Percentiles rank a stretch among this genome's conserved stretches.
These are phyloP conservation scores for Penicillium coffeae DNA, from an alignment of 495 filamentous ascomycete species.

Conservation along the genomic window DNA sequence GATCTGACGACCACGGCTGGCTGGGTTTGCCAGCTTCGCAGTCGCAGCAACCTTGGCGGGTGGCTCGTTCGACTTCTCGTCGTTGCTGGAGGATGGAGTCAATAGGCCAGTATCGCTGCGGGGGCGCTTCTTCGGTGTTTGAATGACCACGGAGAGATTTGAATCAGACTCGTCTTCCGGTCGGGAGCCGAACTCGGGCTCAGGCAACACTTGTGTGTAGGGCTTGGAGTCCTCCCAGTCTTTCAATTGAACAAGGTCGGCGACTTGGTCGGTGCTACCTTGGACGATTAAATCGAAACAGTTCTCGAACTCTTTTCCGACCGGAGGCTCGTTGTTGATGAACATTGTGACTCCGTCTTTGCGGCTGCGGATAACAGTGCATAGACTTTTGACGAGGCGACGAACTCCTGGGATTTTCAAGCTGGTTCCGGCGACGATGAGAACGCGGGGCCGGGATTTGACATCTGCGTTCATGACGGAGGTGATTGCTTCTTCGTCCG, in stretches of 20 bases:
- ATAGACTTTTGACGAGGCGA: constrained; percentile 87
- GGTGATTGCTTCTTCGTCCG: constrained; percentile 93
- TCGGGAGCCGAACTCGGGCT: constrained; percentile 15
- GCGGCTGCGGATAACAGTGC: constrained; percentile 68
- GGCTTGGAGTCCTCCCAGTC: constrained; percentile 61
- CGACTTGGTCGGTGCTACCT: constrained; percentile 85
- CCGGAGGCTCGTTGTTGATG: constrained; percentile 86
- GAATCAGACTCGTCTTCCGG: constrained; percentile 29
- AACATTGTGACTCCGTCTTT: constrained; percentile 89
- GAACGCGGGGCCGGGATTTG: constrained; percentile 77
- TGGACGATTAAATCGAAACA: constrained; percentile 89
- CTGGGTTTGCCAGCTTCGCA: constrained; percentile 21
- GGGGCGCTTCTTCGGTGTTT: constrained; percentile 37
- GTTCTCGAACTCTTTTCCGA: constrained; percentile 78
- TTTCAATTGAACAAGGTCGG: constrained; percentile 66
- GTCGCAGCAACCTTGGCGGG: constrained; percentile 18
- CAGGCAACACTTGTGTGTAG: constrained; percentile 14
- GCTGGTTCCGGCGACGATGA: constrained; percentile 93
- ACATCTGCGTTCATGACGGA: constrained; percentile 82
- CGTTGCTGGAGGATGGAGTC: constrained; percentile 57
- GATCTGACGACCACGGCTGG: constrained; percentile 29
- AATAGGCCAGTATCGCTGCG: constrained; percentile 48
- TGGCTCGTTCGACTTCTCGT: constrained; percentile 21
- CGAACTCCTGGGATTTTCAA: constrained; percentile 91
- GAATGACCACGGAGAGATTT: constrained; percentile 43